Evolutionary conservation across 2,329 filamentous ascomycete species (phyloP), one percentile per base, ranked within the genome.

Genomic region (Colletotrichum sublineola): DNA sequence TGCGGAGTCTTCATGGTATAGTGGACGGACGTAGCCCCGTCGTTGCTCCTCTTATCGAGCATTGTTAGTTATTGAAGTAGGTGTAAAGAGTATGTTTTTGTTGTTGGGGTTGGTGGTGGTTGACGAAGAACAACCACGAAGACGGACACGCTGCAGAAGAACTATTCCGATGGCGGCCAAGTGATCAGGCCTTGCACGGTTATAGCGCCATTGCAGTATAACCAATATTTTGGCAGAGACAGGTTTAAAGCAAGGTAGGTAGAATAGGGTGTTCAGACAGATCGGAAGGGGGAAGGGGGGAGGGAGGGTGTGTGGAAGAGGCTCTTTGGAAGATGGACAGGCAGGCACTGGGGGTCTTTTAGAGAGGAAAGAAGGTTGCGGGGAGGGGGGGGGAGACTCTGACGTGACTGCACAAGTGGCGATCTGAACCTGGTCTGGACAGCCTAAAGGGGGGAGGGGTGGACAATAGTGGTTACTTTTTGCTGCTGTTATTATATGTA

Each of bases 1-100:
- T 73, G 67, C 33, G 80, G 78, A 46, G 86, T 83, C 78, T 85
- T 87, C 84, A 87, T 86, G 57, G 82, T 84, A 78, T 82, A 84
- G 68, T 84, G 82, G 67, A 83, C 73, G 55, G 66, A 64, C 61
- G 75, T 74, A 63, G 79, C 74, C 36, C 81, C 77, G 74, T 84
- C 81, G 76, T 73, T 79, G 61, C 74, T 76, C 74, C 81, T 81
- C 40, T 78, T 78, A 70, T 80, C 80, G 75, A 77, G 78, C 79
- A 81, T 80, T 74, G 73, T 46, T 46, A 46, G 20, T 46, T n/a
- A 36, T 75, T 75, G 63, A 73, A 76, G 71, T 71, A 53, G 67
- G 57, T 60, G 64, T 42, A 61, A 29, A 36, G 29, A 36, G 53
- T 44, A 62, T 52, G 24, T 15, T 57, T n/a, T 40, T 29, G 36